Percentiles rank a stretch among this genome's conserved stretches.
phyloP scores from a whole-genome alignment of 495 filamentous ascomycete genomes.

The Penicillium daleae region DNA sequence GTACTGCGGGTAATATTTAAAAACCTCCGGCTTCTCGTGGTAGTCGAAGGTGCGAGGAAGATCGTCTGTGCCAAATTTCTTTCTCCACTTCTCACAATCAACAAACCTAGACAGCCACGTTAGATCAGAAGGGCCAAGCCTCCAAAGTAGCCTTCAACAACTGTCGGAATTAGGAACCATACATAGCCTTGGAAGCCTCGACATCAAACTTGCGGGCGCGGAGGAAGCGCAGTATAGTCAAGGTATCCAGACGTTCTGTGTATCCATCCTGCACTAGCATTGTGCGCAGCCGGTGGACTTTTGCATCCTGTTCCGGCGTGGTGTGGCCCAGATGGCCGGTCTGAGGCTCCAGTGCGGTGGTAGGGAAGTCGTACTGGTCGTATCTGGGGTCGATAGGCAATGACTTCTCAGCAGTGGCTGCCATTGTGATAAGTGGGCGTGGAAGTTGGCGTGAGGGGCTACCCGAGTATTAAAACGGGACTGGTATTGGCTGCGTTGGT shows the following conservation, averaged over 20 bases:
- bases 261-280: slow-evolving; percentile 83
- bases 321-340: slow-evolving; percentile 88
- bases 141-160: no score
- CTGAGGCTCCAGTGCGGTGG: slow-evolving; percentile 66
- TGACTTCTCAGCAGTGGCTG: slow-evolving; percentile 37
- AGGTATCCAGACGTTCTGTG: slow-evolving; percentile 84
- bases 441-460: no score
- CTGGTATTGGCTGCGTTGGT: no score
- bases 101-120: slow-evolving; percentile 67
- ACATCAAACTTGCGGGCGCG: slow-evolving; percentile 95
- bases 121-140: no score
- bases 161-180: slow-evolving; percentile 21
- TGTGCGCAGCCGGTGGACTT: slow-evolving; percentile 80
- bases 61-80: slow-evolving; percentile 82
- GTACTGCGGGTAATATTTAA: slow-evolving; percentile 96
- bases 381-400: slow-evolving; percentile 83
- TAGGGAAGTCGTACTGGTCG: slow-evolving; percentile 94
- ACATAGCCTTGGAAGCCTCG: slow-evolving; percentile 83
- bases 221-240: slow-evolving; percentile 89
- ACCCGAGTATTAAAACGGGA: no score
- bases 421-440: slow-evolving; percentile 51
- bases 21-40: slow-evolving; percentile 82
- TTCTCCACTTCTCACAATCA: slow-evolving; percentile 88
- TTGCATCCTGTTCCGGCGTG: slow-evolving; percentile 84
- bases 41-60: slow-evolving; percentile 85